Evolutionary conservation across 2,329 filamentous ascomycete species (phyloP).

Genomic region (Calonectria hongkongensis): DNA sequence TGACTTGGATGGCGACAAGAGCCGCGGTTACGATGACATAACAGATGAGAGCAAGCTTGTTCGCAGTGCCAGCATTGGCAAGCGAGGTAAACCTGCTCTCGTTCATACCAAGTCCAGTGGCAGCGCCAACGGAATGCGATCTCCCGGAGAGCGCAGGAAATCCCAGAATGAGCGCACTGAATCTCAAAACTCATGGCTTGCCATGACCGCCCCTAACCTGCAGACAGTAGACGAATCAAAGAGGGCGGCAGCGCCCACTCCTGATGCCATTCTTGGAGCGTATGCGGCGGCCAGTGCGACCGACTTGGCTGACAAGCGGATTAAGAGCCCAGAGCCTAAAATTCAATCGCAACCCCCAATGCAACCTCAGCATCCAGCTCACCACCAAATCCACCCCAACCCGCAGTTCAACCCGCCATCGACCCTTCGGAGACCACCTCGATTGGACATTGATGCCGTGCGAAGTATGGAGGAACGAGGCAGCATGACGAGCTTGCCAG

Average conservation of each 20-base stretch:
- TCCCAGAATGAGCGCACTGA: conserved; percentile 69
- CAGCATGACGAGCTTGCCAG: conserved; percentile 92
- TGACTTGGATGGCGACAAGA: conserved; percentile 68
- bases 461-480: conserved; percentile 88
- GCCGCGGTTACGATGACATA: conserved; percentile 65
- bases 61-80: conserved; percentile 77
- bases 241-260: conserved; percentile 56
- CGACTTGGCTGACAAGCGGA: conserved; percentile 61
- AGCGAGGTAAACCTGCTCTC: conserved; percentile 74
- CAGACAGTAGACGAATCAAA: conserved; percentile 42
- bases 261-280: conserved; percentile 70
- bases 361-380: neutral
- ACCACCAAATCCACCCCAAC: conserved; percentile 19
- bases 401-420: conserved; percentile 67
- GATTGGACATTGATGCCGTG: conserved; percentile 88
- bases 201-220: conserved; percentile 57
- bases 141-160: conserved; percentile 64
- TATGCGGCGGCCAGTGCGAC: conserved; percentile 69
- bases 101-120: conserved; percentile 62
- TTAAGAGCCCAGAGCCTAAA: conserved; percentile 54
- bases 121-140: conserved; percentile 53
- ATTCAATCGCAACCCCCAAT: conserved; percentile 20
- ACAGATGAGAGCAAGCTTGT: conserved; percentile 76
- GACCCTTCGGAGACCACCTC: conserved; percentile 79
- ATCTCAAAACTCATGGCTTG: conserved; percentile 67